Base-by-base conservation (phyloP, 1,284 basidiomycete genomes). In the Mycosarcoma maydis region DNA sequence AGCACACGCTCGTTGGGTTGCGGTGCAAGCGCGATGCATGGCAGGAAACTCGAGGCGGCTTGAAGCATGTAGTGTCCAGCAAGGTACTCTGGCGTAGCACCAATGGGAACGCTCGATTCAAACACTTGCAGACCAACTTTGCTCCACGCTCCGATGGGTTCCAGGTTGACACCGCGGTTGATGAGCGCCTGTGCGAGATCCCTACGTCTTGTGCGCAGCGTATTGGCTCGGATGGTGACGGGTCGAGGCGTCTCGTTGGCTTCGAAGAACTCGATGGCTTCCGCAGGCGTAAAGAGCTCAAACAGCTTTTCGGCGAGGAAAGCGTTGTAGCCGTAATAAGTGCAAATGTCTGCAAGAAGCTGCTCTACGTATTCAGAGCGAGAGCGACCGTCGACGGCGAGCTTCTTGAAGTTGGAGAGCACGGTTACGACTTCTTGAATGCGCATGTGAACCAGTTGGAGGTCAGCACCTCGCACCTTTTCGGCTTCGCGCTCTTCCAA, bases 41-140 rank as follows among this genome's bases (percentile, higher is more conserved):
- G 96, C n/a, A 99, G 86, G 87, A 99, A 98, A 1, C 94, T 98
- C 6, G 94, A 96, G 4, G 96, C 96, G 4, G 96, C 93, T 85
- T 99, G 96, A 17, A 98, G 90, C 92, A 99, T 98, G 85, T 99
- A 99, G 82, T 99, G 94, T 3, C 96, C 96, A 0, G 95, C 94
- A 32, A 99, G 89, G 83, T 99, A 99, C 84, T 99, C 96, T 6
- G 96, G 96, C 3, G 96, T 98, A 5, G 96, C 96, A 80, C 81
- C 81, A 33, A 99, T 91, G 2, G 96, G 96, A 4, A 99, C 94
- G 55, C 87, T 89, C 70, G 91, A 94, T 83, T 98, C 96, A 79
- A 98, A 98, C 2, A 99, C 90, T 83, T 98, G 96, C 27, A 99
- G 86, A 8, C 96, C 96, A 64, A 98, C 94, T 81, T 97, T 98